Percentiles rank a stretch among this genome's conserved stretches.
Conservation (phyloP, 345 rosid genomes). For the Syzygium aromaticum region DNA sequence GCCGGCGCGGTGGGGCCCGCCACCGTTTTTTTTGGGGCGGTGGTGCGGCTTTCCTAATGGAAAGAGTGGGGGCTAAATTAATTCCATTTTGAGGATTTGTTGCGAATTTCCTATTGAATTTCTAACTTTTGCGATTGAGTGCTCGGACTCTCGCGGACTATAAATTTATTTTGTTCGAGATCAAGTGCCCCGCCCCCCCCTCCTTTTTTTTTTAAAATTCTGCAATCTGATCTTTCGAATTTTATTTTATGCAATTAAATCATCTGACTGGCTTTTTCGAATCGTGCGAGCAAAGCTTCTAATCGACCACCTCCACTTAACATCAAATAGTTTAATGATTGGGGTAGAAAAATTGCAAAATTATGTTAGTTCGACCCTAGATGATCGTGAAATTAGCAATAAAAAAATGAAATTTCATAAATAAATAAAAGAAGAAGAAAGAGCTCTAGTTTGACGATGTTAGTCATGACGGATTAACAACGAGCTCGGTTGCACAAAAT, state of each 20-base stretch:
- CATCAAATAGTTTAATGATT: not conserved
- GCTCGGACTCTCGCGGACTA: not conserved
- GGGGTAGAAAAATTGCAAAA: not conserved
- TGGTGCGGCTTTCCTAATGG: not conserved
- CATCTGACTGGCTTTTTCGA: not conserved
- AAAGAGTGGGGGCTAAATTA: not conserved
- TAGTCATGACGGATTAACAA: not conserved
- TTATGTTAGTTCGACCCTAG: accelerated
- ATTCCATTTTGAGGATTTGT: not conserved
- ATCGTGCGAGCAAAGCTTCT: accelerated
- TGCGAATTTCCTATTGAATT: not conserved
- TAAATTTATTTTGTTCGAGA: not conserved
- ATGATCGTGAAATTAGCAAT: not conserved
- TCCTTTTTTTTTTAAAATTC: not conserved
- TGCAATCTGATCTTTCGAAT: not conserved
- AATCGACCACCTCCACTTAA: not conserved
- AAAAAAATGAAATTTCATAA: not conserved
- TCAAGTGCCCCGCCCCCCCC: not conserved
- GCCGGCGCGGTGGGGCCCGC: not conserved
- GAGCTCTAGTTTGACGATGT: not conserved
- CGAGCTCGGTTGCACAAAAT: not conserved
- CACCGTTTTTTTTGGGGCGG: not conserved
- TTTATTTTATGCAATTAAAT: not conserved
- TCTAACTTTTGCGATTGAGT: not conserved
- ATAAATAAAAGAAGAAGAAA: not conserved